Evolutionary conservation across 345 rosid species (phyloP).

Genomic region (Iberis pinnata): DNA sequence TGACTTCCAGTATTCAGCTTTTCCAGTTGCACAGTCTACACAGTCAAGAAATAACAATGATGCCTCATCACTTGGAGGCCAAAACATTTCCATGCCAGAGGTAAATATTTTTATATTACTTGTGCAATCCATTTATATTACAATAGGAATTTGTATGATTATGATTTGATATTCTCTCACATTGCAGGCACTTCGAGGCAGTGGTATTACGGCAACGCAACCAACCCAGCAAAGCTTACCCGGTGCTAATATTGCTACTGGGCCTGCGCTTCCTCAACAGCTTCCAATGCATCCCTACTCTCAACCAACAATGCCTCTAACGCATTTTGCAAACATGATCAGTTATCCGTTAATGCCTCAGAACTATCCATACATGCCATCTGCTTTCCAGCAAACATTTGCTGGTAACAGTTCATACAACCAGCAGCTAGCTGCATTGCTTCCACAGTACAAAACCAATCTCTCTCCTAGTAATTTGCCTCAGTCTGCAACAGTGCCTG

Average conservation of each 20-base stretch:
- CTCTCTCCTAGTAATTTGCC: slow-evolving; percentile 76
- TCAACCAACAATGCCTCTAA: slow-evolving; percentile 77
- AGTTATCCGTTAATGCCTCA: slow-evolving; percentile 83
- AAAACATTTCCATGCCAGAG: slow-evolving; percentile 74
- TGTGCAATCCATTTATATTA: neutral
- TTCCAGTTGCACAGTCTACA: slow-evolving; percentile 59
- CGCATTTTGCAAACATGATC: slow-evolving; percentile 81
- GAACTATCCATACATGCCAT: slow-evolving; percentile 88
- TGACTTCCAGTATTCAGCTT: slow-evolving; percentile 75
- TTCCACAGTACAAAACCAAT: slow-evolving; percentile 82
- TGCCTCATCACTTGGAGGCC: slow-evolving; percentile 60
- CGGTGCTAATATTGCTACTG: slow-evolving; percentile 56
- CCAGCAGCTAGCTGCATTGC: slow-evolving; percentile 79
- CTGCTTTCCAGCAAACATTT: slow-evolving; percentile 79
- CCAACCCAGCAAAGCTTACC: slow-evolving; percentile 54
- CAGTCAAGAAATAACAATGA: slow-evolving; percentile 58
- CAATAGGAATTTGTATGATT: neutral
- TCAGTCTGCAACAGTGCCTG: slow-evolving; percentile 62
- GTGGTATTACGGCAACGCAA: slow-evolving; percentile 62
- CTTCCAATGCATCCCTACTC: slow-evolving; percentile 87
- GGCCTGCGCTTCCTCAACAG: slow-evolving; percentile 79
- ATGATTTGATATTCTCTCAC: slow-evolving; percentile 9
- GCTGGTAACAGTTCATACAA: slow-evolving; percentile 74
- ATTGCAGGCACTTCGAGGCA: slow-evolving; percentile 59
- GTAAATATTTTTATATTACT: slow-evolving; percentile 27